Percentiles rank a stretch among this genome's conserved stretches.
Conservation (phyloP, 1,284 basidiomycete species). For the Fistulina hepatica region DNA sequence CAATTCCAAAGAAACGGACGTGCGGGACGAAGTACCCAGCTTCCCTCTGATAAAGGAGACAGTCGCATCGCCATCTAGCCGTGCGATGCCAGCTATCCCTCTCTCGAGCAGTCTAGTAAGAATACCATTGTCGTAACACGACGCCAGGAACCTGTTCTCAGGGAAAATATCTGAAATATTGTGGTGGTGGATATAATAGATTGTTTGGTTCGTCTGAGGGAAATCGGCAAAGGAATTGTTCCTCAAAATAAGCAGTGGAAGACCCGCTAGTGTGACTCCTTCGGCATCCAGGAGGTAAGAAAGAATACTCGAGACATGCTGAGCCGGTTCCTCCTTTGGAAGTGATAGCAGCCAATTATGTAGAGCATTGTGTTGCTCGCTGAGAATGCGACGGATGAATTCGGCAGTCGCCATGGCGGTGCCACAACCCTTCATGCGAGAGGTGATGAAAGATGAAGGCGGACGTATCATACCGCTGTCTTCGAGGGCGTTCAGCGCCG, state of each 20-base stretch:
- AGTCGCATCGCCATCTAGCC: conserved; percentile 5
- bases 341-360: neutral
- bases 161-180: conserved; percentile 5
- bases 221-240: conserved; percentile 2
- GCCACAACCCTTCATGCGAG: neutral
- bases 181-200: conserved; percentile 4
- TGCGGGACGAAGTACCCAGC: conserved; percentile 1
- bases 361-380: neutral
- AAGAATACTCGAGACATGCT: conserved; percentile 2
- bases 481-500: too few species aligned
- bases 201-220: neutral
- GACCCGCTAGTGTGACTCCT: neutral
- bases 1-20: conserved; percentile 2
- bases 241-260: conserved; percentile 8
- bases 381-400: neutral
- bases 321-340: too few species aligned
- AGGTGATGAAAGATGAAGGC: neutral
- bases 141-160: conserved; percentile 4
- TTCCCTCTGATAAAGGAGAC: conserved; percentile 3
- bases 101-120: conserved; percentile 3
- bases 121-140: neutral
- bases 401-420: neutral
- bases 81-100: conserved; percentile 5
- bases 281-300: conserved; percentile 7
- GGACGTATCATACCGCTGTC: too few species aligned